Conservation (phyloP, 176 grass and related monocot genomes). For the Poa pratensis region DNA sequence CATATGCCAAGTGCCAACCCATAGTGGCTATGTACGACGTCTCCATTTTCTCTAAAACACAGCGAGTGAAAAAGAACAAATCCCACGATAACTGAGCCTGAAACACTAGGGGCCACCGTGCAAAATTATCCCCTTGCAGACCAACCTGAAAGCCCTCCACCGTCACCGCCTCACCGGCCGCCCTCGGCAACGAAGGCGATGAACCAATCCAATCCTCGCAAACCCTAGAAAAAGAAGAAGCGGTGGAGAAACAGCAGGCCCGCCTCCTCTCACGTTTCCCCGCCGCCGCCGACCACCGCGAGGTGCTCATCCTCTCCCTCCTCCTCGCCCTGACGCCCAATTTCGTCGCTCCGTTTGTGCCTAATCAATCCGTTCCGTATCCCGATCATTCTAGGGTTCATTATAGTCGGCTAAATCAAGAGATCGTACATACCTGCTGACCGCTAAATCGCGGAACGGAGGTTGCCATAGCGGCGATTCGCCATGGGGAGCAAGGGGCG, state of each 20-base stretch:
- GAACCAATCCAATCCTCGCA: neutral
- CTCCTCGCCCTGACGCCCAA: neutral
- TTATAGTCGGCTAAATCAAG: neutral
- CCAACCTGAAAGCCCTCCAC: slow-evolving; percentile 2
- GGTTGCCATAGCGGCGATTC: neutral
- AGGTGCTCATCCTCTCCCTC: neutral
- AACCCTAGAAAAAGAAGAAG: slow-evolving; percentile 27
- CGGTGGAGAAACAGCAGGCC: neutral
- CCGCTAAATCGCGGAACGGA: neutral
- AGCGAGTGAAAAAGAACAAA: neutral
- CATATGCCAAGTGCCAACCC: neutral
- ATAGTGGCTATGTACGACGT: neutral
- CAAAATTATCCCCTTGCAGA: neutral
- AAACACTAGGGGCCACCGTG: neutral
- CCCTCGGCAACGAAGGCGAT: neutral
- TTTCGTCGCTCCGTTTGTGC: neutral
- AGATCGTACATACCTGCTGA: slow-evolving; percentile 3
- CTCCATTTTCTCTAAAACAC: neutral
- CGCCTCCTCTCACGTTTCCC: neutral
- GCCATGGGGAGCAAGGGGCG: slow-evolving; percentile 70
- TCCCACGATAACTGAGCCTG: neutral
- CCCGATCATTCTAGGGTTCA: slow-evolving; percentile 1
- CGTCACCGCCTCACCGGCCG: slow-evolving; percentile 10
- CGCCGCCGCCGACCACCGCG: slow-evolving; percentile 18
- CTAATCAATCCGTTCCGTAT: neutral